Percentiles rank a stretch among this genome's conserved stretches.
Evolutionary conservation across 805 yeast species (phyloP).

Genomic region (Lipomyces orientalis): DNA sequence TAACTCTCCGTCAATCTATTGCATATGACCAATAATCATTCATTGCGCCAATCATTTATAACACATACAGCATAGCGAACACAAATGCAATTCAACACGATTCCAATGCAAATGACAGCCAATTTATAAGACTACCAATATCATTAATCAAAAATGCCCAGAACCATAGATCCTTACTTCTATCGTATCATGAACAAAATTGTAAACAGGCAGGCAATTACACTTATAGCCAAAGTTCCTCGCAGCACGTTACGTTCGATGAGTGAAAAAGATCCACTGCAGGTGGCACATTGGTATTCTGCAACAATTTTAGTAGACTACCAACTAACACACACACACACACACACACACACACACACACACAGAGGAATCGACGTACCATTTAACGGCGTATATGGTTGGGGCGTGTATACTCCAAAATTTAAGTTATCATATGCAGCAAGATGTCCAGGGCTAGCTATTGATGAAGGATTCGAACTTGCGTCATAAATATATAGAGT

Average conservation of each 20-base stretch:
- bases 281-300: conserved; percentile 28
- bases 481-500: conserved; percentile 49
- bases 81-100: neutral
- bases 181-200: conserved; percentile 22
- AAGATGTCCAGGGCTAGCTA: conserved; percentile 47
- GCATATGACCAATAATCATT: neutral
- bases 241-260: conserved; percentile 20
- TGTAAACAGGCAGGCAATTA: conserved; percentile 17
- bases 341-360: neutral
- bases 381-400: conserved; percentile 43
- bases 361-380: conserved; percentile 6
- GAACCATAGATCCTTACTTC: neutral
- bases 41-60: neutral
- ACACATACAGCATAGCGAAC: neutral
- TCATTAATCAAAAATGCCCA: neutral
- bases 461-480: conserved; percentile 39
- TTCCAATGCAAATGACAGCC: neutral
- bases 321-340: neutral
- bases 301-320: neutral
- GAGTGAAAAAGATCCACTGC: conserved; percentile 25
- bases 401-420: conserved; percentile 49
- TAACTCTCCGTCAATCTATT: neutral
- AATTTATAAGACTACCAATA: neutral
- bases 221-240: conserved; percentile 14
- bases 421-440: conserved; percentile 41